These are phyloP conservation scores for Achlya hypogyna DNA, from an alignment of 352 stramenopile species.

Conservation along the genomic window DNA sequence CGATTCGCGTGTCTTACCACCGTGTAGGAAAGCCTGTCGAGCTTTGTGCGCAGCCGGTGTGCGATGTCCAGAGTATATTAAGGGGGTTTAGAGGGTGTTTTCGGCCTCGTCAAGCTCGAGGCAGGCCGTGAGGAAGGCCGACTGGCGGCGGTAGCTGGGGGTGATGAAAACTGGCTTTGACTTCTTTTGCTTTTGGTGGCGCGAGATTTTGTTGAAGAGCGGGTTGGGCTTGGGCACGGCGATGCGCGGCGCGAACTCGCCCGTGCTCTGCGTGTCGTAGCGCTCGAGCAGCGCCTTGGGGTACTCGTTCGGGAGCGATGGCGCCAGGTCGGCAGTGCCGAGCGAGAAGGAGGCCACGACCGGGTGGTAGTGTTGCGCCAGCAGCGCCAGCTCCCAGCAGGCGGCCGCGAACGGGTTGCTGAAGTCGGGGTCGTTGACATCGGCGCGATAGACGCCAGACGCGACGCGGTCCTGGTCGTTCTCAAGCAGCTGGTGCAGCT, in stretches of 20 bases:
- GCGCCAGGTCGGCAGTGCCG: conserved; percentile 47
- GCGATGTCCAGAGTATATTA: too few species aligned
- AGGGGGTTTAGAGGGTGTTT: conserved; percentile 10
- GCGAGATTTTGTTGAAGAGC: conserved; percentile 54
- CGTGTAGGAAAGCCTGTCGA: too few species aligned
- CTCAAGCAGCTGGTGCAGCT: conserved; percentile 90
- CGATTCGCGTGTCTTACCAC: too few species aligned
- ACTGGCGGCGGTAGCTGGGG: conserved; percentile 24
- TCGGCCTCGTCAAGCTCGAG: conserved; percentile 24
- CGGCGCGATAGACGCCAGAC: conserved; percentile 85
- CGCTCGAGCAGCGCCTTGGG: conserved; percentile 49
- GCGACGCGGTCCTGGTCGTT: conserved; percentile 93
- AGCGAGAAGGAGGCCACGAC: conserved; percentile 54
- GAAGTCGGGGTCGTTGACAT: conserved; percentile 92
- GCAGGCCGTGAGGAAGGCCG: conserved; percentile 33
- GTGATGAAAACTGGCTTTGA: conserved; percentile 41
- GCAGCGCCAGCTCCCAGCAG: conserved; percentile 87
- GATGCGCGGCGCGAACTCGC: conserved; percentile 52
- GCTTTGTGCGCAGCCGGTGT: too few species aligned
- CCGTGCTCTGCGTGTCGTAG: conserved; percentile 36
- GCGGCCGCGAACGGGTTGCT: conserved; percentile 91
- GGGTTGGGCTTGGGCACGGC: conserved; percentile 50
- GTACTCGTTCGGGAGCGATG: conserved; percentile 59
- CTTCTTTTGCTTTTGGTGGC: conserved; percentile 42
- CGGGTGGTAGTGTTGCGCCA: conserved; percentile 83